Conservation (phyloP, 768 basidiomycete species). For the Tricholoma matsutake region DNA sequence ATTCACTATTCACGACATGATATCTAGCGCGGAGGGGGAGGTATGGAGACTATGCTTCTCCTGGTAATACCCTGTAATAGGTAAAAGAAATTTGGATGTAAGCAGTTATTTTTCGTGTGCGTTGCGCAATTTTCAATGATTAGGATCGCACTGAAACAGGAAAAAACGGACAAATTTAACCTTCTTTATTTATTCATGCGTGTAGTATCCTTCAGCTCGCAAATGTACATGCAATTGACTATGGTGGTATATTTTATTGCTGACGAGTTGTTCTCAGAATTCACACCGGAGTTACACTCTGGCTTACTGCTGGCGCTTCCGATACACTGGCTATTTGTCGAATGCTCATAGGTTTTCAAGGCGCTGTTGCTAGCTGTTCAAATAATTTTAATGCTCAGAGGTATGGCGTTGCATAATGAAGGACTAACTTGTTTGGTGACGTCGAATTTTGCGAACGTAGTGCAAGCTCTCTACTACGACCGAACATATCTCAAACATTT, state of each 20-base stretch:
- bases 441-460: slow-evolving; percentile 2
- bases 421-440: not conserved
- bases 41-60: slow-evolving; percentile 4
- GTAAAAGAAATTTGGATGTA: slow-evolving; percentile 22
- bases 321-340: slow-evolving; percentile 6
- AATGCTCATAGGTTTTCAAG: slow-evolving; percentile 16
- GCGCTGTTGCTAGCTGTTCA: slow-evolving; percentile 18
- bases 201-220: slow-evolving; percentile 11
- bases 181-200: slow-evolving; percentile 20
- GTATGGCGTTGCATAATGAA: slow-evolving; percentile 8
- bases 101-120: not conserved
- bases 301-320: slow-evolving; percentile 5
- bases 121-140: not conserved
- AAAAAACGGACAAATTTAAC: slow-evolving; percentile 19
- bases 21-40: slow-evolving; percentile 17
- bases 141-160: slow-evolving; percentile 4
- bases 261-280: slow-evolving; percentile 4
- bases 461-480: slow-evolving; percentile 20
- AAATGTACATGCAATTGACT: slow-evolving; percentile 12
- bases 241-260: not conserved
- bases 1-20: slow-evolving; percentile 20
- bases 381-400: slow-evolving; percentile 19
- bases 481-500: slow-evolving; percentile 10
- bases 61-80: slow-evolving; percentile 1
- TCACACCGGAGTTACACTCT: slow-evolving; percentile 12